Evolutionary conservation across 225 moss, liverwort and hornwort genomes (phyloP).

Genomic region (Bryoerythrophyllum caledonicum): DNA sequence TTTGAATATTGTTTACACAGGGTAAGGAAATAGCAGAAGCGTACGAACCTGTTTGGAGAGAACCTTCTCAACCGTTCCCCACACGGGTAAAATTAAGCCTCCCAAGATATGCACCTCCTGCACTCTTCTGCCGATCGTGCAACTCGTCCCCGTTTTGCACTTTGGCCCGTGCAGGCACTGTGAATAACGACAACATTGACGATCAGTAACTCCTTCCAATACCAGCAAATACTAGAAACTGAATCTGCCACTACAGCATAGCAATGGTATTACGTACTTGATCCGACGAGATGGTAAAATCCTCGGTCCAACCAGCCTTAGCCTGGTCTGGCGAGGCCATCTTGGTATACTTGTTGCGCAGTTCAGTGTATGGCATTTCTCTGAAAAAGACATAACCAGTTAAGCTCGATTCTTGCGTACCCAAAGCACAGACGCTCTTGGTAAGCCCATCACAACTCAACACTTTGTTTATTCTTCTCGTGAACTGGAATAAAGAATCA

Average conservation of each 20-base stretch:
- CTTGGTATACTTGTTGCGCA: conserved; percentile 80
- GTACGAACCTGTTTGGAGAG: conserved; percentile 80
- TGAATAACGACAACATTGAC: conserved; percentile 18
- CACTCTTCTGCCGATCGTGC: conserved; percentile 90
- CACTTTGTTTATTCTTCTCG: not conserved
- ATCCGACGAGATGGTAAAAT: conserved; percentile 85
- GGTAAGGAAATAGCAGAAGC: conserved; percentile 8
- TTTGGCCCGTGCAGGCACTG: conserved; percentile 97
- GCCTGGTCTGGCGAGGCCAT: conserved; percentile 55
- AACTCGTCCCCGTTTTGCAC: conserved; percentile 80
- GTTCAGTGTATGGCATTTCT: conserved; percentile 81
- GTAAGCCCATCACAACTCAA: conserved; percentile 8
- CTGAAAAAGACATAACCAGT: conserved; percentile 28
- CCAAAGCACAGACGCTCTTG: conserved; percentile 9
- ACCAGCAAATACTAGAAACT: conserved; percentile 13
- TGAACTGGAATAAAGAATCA: conserved; percentile 10
- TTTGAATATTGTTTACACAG: not conserved
- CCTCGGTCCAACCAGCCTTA: conserved; percentile 88
- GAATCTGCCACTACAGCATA: conserved; percentile 3
- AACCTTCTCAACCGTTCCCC: conserved; percentile 97
- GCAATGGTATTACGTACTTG: conserved; percentile 53
- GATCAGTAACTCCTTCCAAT: not conserved
- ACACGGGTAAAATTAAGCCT: conserved; percentile 93
- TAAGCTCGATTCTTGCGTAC: conserved; percentile 16
- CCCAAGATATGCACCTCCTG: conserved; percentile 94